Base-by-base conservation (phyloP, 2,329 filamentous ascomycete genomes). In the Sclerotinia nivalis region DNA sequence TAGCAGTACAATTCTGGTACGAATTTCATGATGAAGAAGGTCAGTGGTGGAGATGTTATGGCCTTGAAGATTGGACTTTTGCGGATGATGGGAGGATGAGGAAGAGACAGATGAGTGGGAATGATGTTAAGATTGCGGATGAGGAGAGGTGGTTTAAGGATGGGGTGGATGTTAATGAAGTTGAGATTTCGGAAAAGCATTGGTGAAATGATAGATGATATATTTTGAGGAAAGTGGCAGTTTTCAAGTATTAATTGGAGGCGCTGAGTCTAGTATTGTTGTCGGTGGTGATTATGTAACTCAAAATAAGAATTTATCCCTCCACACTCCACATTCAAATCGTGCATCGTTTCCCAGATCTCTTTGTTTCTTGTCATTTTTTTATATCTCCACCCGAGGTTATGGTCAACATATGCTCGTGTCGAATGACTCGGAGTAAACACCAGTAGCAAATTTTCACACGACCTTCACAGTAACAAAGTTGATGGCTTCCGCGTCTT, bases 31-130 rank as follows among this genome's bases (percentile, higher is more conserved):
- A 95, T 76, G 80, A 81, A 10, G 75, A 84, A 1, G 89, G 91
- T 50, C 88, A 92, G 78, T 97, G 93, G 93, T 94, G 91, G 85
- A 85, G 92, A n/a, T 93, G 91, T 58, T 96, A 96, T 76, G 93
- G 93, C 0, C 85, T 96, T 15, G 91, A 93, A 77, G 90, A 93
- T 77, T 93, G 90, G 91, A 93, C 90, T 0, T 93, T 92, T 79
- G 88, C 87, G 0, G 83, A 85, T 1, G 86, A 91, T 74, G 91
- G 91, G 0, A 81, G 87, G 64, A 93, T 93, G 90, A 82, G 86
- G 71, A 93, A 92, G 83, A 81, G 90, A 59, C 87, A 90, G 83
- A 93, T 93, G 90, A 92, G 89, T 76, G 91, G 87, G 0, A 92
- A 92, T 73, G 89, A 93, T 78, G 83, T 92, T 50, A 85, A 84